Conservation (phyloP, 163 green algal genomes). For the Trebouxiophyceae sp. region DNA sequence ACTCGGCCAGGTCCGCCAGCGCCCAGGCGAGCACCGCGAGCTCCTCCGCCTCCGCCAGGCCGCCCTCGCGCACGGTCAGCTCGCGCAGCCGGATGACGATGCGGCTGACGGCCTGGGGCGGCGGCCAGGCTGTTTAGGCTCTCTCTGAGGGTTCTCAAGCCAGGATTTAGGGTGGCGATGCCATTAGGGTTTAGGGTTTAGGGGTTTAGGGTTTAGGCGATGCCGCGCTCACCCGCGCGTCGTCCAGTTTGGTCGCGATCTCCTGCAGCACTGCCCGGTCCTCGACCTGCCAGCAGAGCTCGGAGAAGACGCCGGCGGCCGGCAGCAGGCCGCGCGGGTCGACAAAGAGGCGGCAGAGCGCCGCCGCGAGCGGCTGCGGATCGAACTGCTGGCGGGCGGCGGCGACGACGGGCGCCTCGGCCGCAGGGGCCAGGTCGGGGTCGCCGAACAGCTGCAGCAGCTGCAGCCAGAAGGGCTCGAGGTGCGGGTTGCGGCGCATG, state of each 20-base stretch:
- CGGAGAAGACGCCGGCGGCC: background rate
- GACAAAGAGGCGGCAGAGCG: background rate
- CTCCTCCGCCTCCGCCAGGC: background rate
- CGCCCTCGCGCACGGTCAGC: background rate
- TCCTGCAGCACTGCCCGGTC: background rate
- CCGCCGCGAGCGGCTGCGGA: background rate
- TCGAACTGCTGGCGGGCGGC: background rate
- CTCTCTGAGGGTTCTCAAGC: no score
- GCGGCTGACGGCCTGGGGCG: background rate
- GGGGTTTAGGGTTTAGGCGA: no score
- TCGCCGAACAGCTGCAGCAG: background rate
- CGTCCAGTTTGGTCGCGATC: no score
- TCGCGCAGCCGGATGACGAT: background rate
- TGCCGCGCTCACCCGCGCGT: no score
- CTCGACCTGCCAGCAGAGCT: background rate
- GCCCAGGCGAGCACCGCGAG: background rate
- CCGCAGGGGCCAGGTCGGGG: background rate
- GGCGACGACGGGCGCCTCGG: background rate
- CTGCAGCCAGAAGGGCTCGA: background rate
- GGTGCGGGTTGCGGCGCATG: background rate
- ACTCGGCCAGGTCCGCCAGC: background rate
- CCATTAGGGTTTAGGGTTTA: no score
- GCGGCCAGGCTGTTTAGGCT: no score
- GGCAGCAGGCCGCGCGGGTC: background rate
- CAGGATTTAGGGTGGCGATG: no score